A percentile compares a stretch with the other conserved stretches of the same genome.
Conservation (phyloP, 345 rosid species). For the Eucalyptus curtisii region DNA sequence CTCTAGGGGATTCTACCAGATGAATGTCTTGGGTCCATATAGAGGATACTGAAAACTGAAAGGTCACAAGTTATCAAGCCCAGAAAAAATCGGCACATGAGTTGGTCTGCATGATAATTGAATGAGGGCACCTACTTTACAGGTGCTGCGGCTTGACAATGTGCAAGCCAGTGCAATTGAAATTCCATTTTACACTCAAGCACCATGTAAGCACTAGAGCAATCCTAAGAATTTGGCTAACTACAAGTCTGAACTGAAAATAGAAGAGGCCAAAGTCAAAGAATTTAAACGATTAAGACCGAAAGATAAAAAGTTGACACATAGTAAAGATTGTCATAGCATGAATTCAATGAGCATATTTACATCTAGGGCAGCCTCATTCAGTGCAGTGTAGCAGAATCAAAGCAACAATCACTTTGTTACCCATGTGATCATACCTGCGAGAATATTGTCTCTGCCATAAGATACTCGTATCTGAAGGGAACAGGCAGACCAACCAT, state of each 20-base stretch:
- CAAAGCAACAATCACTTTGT: background rate
- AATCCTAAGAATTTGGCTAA: background rate
- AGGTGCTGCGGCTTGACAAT: background rate
- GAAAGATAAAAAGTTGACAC: background rate
- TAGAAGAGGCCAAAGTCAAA: background rate
- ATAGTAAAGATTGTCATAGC: background rate
- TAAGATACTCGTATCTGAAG: constrained; percentile 90
- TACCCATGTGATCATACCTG: constrained; percentile 36
- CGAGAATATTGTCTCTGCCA: constrained; percentile 98
- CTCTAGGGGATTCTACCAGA: background rate
- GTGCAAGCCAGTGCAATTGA: background rate
- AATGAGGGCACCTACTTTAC: background rate
- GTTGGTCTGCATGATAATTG: background rate
- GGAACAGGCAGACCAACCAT: constrained; percentile 96
- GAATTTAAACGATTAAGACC: background rate
- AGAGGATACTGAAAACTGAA: background rate
- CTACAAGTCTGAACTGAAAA: background rate
- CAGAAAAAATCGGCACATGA: background rate
- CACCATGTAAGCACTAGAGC: background rate
- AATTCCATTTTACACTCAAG: background rate
- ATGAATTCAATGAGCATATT: background rate
- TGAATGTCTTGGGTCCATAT: background rate
- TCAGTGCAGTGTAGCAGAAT: background rate
- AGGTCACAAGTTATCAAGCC: background rate
- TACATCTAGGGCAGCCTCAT: background rate